Base-by-base conservation (phyloP, 805 yeast genomes). In the Saccharomycopsis sp. region DNA sequence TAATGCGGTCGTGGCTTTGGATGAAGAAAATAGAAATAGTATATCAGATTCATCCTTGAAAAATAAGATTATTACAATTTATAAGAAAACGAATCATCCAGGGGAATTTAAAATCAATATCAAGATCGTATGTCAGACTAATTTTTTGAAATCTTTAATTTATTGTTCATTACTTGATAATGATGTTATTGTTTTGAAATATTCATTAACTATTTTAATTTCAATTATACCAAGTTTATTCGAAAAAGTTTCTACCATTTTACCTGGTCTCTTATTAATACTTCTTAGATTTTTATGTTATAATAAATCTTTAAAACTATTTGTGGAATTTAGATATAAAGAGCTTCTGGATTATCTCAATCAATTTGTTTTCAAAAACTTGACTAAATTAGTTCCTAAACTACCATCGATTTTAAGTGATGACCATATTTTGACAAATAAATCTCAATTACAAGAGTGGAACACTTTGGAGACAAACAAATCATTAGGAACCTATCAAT, bases 91-190 rank as follows among this genome's bases (percentile, higher is more conserved):
- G 18, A 13, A 14, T 4, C 17, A 28, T n/a, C 18, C 17, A 14
- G 20, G 15, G 9, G 29, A 27, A 15, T 36, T 30, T 13, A 36
- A 35, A 23, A 15, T 44, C 12, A 32, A 37, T 21, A 15, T 40
- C 14, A 19, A 18, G 12, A n/a, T 10, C 3, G 19, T 31, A 6
- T 31, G 18, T 13, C 23, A 33, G 28, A 42, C 47, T 8, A 31
- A 21, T 5, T 28, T 45, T 4, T 33, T 45, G 28, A 20, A 31
- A 21, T 36, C 46, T 10, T 13, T 45, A 6, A 31, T 35, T 19
- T 29, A 42, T 10, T 36, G 41, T 29, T 32, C 42, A n/a, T 12
- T 45, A 5, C 39, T 21, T 26, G 49, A 45, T 17, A 33, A 42
- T 20, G 49, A 45, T 31, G 36, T 39, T 13, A n/a, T 34, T 4